A percentile compares a stretch with the other conserved stretches of the same genome.
phyloP scores from a whole-genome alignment of 1,139 yeast species.

The Debaryomyces psychrophilus region DNA sequence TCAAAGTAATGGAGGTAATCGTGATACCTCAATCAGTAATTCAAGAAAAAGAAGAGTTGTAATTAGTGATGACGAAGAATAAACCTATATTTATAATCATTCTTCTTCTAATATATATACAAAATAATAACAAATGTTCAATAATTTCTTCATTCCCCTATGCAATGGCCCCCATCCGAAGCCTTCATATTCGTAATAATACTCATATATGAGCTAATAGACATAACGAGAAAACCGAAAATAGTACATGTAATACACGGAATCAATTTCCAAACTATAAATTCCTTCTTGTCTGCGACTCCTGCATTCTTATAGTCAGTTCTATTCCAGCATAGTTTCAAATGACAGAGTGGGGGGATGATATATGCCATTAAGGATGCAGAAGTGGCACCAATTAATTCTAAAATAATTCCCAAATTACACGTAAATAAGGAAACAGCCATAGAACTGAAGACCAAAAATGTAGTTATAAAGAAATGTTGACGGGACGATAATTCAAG shows the following conservation, averaged over 20 bases:
- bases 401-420: constrained; percentile 85
- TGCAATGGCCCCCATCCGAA: constrained; percentile 38
- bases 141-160: constrained; percentile 28
- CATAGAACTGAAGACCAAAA: constrained; percentile 72
- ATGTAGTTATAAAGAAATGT: constrained; percentile 70
- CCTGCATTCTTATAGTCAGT: constrained; percentile 45
- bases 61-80: constrained; percentile 33
- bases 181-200: constrained; percentile 51
- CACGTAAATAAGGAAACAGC: constrained; percentile 77
- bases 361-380: constrained; percentile 93
- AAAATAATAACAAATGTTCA: background rate
- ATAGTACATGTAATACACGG: constrained; percentile 64
- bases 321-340: constrained; percentile 60
- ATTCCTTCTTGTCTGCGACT: constrained; percentile 28
- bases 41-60: constrained; percentile 21
- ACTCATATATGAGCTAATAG: constrained; percentile 77
- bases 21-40: constrained; percentile 13
- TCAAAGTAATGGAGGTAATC: too few relatives aligned
- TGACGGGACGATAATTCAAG: constrained; percentile 46
- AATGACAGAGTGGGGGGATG: constrained; percentile 81
- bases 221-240: constrained; percentile 79
- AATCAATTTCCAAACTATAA: constrained; percentile 36
- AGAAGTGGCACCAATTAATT: constrained; percentile 88
- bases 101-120: constrained; percentile 2
- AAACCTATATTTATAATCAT: constrained; percentile 7